Evolutionary conservation across 371 early-diverging fungal genomes (phyloP).

Genomic region (Mycotypha africana): DNA sequence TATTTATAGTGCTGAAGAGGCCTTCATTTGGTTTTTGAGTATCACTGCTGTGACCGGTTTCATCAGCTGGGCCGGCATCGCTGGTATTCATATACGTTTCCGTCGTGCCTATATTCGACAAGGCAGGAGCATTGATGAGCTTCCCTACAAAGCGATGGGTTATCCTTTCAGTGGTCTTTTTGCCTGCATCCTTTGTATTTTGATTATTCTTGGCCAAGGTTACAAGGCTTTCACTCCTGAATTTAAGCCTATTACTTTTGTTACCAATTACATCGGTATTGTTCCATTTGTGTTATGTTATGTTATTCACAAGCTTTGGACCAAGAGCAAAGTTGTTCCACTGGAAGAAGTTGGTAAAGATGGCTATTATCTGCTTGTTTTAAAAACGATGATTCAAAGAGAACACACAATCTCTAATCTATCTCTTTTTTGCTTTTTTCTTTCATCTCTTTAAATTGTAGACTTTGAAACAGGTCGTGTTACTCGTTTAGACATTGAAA

Average conservation of each 20-base stretch:
- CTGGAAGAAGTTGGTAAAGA: slow-evolving; percentile 50
- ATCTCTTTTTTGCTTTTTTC: not conserved
- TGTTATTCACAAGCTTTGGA: slow-evolving; percentile 36
- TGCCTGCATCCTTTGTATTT: slow-evolving; percentile 35
- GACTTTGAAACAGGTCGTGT: slow-evolving; percentile 38
- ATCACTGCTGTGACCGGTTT: slow-evolving; percentile 74
- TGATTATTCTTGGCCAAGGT: slow-evolving; percentile 61
- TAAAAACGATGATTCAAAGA: not conserved
- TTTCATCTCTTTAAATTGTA: not conserved
- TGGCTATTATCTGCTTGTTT: not conserved
- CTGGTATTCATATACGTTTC: slow-evolving; percentile 78
- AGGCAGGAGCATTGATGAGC: slow-evolving; percentile 53
- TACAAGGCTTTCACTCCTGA: slow-evolving; percentile 24
- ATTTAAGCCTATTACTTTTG: slow-evolving; percentile 19
- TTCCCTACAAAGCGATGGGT: slow-evolving; percentile 68
- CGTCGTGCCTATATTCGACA: slow-evolving; percentile 73
- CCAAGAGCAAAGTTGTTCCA: slow-evolving; percentile 48
- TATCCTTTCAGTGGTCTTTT: slow-evolving; percentile 68
- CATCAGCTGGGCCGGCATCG: slow-evolving; percentile 74
- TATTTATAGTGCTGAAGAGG: slow-evolving; percentile 39
- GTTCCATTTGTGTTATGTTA: slow-evolving; percentile 42
- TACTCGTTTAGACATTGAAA: slow-evolving; percentile 27
- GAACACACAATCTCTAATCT: too few species aligned
- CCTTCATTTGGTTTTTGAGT: slow-evolving; percentile 72
- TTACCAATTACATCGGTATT: slow-evolving; percentile 37